phyloP scores from a whole-genome alignment of 768 basidiomycete species.

The Austroboletus eburneus region DNA sequence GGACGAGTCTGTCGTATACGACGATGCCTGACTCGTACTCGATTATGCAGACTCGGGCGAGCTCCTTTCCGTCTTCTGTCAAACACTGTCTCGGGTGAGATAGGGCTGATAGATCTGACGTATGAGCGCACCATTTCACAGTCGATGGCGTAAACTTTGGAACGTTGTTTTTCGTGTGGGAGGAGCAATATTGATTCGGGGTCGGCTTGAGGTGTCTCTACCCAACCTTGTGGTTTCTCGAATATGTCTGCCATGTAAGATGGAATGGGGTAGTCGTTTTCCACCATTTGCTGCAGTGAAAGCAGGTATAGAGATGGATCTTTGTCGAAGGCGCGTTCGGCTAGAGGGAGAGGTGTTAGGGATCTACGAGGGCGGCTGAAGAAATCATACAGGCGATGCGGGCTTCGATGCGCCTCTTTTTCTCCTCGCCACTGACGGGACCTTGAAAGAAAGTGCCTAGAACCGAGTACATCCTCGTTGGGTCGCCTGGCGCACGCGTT shows the following conservation, averaged over 20 bases:
- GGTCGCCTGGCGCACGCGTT: conserved; percentile 88
- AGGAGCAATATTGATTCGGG: conserved; percentile 31
- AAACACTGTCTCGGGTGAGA: conserved; percentile 53
- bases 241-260: conserved; percentile 76
- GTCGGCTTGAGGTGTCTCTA: conserved; percentile 65
- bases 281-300: conserved; percentile 81
- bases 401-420: conserved; percentile 55
- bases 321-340: conserved; percentile 56
- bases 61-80: conserved; percentile 86
- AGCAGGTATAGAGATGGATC: conserved; percentile 71
- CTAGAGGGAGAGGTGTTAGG: conserved; percentile 31
- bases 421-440: conserved; percentile 77
- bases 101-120: not conserved
- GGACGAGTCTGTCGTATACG: conserved; percentile 87
- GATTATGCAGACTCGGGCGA: conserved; percentile 81
- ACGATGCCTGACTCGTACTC: conserved; percentile 70
- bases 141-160: conserved; percentile 79
- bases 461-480: conserved; percentile 79
- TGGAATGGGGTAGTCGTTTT: conserved; percentile 90
- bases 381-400: conserved; percentile 33
- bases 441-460: conserved; percentile 78
- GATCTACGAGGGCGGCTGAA: not conserved
- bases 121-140: conserved; percentile 85
- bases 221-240: conserved; percentile 66
- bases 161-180: conserved; percentile 29